phyloP scores from a whole-genome alignment of 495 filamentous ascomycete genomes.

The Staphylotrichum tortipilum region DNA sequence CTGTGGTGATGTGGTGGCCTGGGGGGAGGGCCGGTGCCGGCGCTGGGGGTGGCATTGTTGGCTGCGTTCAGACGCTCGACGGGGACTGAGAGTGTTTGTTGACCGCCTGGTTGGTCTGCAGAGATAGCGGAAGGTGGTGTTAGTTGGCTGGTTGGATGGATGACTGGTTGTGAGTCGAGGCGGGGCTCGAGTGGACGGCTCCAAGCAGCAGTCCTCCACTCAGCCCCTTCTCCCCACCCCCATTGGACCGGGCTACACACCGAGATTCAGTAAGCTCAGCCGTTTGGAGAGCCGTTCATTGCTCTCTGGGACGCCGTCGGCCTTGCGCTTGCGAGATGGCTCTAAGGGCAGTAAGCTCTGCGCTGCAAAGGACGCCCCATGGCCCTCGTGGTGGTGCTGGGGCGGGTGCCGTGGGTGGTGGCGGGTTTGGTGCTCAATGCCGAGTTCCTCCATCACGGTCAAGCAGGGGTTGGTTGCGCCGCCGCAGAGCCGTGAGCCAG shows the following conservation, averaged over 20 bases:
- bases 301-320: conserved; percentile 36
- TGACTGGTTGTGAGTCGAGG: not conserved
- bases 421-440: conserved; percentile 11
- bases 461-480: conserved; percentile 3
- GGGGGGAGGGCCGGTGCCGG: too few species aligned
- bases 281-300: conserved; percentile 65
- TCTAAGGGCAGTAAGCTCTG: conserved; percentile 10
- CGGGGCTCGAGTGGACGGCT: too few species aligned
- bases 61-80: too few species aligned
- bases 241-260: conserved; percentile 40
- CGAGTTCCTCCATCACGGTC: conserved; percentile 14
- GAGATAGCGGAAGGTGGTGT: conserved; percentile 7
- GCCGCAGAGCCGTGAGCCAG: conserved; percentile 7
- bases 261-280: conserved; percentile 71
- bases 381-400: conserved; percentile 11
- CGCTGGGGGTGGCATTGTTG: not conserved
- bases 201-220: too few species aligned
- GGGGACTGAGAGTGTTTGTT: conserved; percentile 48
- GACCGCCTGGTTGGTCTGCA: conserved; percentile 49
- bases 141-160: conserved; percentile 7
- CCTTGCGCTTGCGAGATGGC: conserved; percentile 41
- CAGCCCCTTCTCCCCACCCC: too few species aligned
- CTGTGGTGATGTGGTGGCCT: conserved; percentile 1
- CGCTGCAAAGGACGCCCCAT: conserved; percentile 2
- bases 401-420: conserved; percentile 4